These are phyloP conservation scores for Avena atlantica DNA, from an alignment of 176 grass and related monocot genomes.

Conservation along the genomic window DNA sequence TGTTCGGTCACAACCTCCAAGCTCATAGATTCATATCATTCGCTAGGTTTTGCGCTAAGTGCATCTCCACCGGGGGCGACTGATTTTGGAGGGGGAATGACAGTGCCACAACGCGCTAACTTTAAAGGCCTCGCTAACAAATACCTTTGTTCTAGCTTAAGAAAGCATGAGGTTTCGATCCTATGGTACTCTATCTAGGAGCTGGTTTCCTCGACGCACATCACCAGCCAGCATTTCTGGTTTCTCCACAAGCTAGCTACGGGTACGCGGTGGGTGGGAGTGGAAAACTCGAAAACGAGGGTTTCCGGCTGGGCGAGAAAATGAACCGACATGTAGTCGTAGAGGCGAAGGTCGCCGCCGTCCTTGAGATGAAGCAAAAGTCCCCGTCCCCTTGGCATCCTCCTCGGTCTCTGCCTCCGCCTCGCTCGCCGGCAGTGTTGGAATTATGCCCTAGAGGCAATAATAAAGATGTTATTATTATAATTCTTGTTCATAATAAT, in stretches of 20 bases:
- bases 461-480: no score
- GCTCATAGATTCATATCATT: not conserved
- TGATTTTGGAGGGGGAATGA: no score
- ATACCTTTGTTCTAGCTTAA: not conserved
- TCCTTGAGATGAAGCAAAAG: constrained; percentile 58
- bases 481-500: no score
- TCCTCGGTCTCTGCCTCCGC: not conserved
- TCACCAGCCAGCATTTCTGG: not conserved
- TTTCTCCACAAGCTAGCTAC: not conserved
- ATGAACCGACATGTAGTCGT: constrained; percentile 47
- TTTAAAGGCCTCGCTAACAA: not conserved
- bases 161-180: not conserved
- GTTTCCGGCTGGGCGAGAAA: not conserved
- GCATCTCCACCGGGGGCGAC: no score
- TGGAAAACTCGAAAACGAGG: no score
- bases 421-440: not conserved
- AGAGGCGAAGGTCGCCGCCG: constrained; percentile 50
- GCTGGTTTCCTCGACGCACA: not conserved
- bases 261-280: not conserved
- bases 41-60: no score
- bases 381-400: constrained; percentile 41
- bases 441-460: no score
- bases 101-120: no score
- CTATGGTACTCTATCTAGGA: not conserved
- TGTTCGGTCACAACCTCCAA: not conserved